These are phyloP conservation scores for Hypomyces perniciosus DNA, from an alignment of 2,329 filamentous ascomycete genomes.

Conservation along the genomic window DNA sequence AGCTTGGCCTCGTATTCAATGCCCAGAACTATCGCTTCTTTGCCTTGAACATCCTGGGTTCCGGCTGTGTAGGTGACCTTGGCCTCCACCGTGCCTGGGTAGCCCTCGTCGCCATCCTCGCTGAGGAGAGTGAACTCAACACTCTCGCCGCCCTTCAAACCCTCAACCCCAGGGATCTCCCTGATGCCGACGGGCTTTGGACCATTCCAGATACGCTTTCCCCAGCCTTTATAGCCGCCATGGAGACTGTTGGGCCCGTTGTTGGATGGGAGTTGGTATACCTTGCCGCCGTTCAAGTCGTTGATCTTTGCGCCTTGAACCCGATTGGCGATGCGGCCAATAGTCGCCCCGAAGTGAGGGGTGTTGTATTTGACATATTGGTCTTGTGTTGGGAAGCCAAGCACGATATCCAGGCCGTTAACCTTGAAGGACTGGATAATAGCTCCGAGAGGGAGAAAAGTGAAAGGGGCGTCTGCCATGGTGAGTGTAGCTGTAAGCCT, in stretches of 20 bases:
- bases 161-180: conserved; percentile 43
- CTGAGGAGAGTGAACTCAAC: conserved; percentile 62
- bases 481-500: background rate
- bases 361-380: conserved; percentile 70
- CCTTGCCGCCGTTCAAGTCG: conserved; percentile 61
- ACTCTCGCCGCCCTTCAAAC: conserved; percentile 56
- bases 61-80: conserved; percentile 73
- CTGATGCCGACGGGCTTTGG: conserved; percentile 55
- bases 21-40: conserved; percentile 64
- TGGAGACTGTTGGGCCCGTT: conserved; percentile 72
- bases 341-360: conserved; percentile 87
- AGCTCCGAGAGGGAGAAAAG: conserved; percentile 69
- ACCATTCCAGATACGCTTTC: conserved; percentile 70
- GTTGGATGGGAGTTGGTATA: conserved; percentile 68
- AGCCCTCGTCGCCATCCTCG: conserved; percentile 80
- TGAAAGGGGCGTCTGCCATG: conserved; percentile 47
- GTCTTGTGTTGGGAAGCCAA: conserved; percentile 70
- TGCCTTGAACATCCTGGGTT: conserved; percentile 56
- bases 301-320: conserved; percentile 66
- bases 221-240: conserved; percentile 71
- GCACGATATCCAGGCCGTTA: conserved; percentile 77
- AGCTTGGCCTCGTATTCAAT: conserved; percentile 89
- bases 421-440: conserved; percentile 78
- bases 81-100: conserved; percentile 76
- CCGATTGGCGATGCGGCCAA: conserved; percentile 80